Percentiles rank a stretch among this genome's conserved stretches.
These are phyloP conservation scores for Rubroshorea leprosula DNA, from an alignment of 345 rosid genomes.

Conservation along the genomic window DNA sequence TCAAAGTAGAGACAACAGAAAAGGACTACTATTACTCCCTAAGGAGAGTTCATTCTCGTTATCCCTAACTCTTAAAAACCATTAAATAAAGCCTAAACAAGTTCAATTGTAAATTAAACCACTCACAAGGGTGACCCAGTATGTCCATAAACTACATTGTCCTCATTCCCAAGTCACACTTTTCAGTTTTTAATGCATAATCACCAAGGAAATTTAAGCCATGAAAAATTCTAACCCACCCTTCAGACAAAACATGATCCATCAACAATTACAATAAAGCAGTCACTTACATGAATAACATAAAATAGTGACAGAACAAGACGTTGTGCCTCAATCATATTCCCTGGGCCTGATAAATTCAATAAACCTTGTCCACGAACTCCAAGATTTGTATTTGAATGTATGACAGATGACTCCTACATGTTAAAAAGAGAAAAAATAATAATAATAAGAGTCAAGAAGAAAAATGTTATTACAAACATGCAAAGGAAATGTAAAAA, in stretches of 20 bases:
- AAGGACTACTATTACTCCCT: background rate
- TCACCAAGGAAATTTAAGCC: background rate
- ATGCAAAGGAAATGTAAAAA: conserved; percentile 6
- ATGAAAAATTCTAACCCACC: conserved; percentile 8
- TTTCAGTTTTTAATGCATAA: background rate
- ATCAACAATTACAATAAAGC: conserved; percentile 3
- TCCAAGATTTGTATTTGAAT: conserved; percentile 91
- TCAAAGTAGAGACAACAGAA: background rate
- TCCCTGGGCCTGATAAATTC: conserved; percentile 90
- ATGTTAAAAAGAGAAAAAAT: conserved; percentile 4
- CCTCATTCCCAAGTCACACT: background rate
- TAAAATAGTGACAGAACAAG: conserved; percentile 91
- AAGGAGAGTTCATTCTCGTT: background rate
- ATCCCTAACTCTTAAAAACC: background rate
- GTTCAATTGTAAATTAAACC: no score
- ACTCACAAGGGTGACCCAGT: background rate
- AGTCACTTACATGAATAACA: conserved; percentile 70
- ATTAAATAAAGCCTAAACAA: background rate
- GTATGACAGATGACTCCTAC: conserved; percentile 92
- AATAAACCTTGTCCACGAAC: conserved; percentile 96
- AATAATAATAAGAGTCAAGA: no score
- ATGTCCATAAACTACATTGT: background rate
- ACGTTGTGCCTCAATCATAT: conserved; percentile 88
- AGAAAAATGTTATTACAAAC: conserved; percentile 14
- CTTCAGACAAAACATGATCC: conserved; percentile 26